Percentiles rank a stretch among this genome's conserved stretches.
These are phyloP conservation scores for Microbotryum intermedium DNA, from an alignment of 1,284 basidiomycete species.

Conservation along the genomic window DNA sequence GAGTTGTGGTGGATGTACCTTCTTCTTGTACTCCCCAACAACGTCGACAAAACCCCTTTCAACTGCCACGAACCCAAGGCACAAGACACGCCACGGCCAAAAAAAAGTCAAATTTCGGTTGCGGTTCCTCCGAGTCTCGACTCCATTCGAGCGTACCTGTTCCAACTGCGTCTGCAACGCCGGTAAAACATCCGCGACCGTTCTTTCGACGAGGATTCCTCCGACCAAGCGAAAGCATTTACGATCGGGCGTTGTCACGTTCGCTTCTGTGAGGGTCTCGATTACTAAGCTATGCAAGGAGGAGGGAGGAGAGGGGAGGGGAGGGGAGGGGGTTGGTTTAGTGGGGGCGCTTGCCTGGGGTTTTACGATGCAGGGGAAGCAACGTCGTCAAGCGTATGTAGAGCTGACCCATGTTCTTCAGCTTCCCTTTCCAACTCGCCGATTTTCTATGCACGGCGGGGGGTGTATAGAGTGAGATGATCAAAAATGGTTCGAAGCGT, in stretches of 20 bases:
- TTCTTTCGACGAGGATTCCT: conserved; percentile 89
- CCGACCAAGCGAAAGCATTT: conserved; percentile 97
- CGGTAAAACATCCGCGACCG: conserved; percentile 90
- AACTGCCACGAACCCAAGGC: conserved; percentile 48
- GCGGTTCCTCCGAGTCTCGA: not conserved
- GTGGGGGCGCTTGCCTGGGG: not conserved
- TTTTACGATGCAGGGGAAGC: not conserved
- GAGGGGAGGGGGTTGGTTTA: conserved; percentile 30
- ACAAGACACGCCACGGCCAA: not conserved
- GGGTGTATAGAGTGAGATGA: too few species aligned
- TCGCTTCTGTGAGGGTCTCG: conserved; percentile 68
- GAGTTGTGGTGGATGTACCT: conserved; percentile 41
- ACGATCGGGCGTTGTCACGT: conserved; percentile 69
- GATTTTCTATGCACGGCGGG: conserved; percentile 56
- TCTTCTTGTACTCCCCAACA: conserved; percentile 76
- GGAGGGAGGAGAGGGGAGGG: not conserved
- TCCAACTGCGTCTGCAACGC: conserved; percentile 74
- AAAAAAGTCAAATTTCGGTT: too few species aligned
- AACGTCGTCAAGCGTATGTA: not conserved
- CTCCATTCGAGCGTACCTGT: conserved; percentile 51
- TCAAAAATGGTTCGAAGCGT: too few species aligned
- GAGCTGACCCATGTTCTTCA: conserved; percentile 62
- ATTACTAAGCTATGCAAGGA: conserved; percentile 64
- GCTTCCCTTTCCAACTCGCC: conserved; percentile 86
- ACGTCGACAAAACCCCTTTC: conserved; percentile 60